Conservation (phyloP, 2,329 filamentous ascomycete genomes). For the Aureobasidium sp. region DNA sequence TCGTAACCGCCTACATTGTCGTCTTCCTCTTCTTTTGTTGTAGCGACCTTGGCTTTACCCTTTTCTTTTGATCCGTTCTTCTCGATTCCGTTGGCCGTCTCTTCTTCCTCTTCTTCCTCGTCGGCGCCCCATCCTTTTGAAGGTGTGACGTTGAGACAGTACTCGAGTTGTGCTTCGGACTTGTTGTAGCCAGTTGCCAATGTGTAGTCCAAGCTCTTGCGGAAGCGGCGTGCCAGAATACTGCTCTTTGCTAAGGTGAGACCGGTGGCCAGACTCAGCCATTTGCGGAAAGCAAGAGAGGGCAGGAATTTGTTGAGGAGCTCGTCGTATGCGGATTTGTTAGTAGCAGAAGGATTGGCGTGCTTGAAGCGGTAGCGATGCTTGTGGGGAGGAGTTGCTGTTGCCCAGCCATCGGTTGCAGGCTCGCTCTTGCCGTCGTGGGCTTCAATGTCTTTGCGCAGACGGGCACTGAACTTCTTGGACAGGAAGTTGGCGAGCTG, state of each 20-base stretch:
- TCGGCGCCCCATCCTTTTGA: conserved; percentile 76
- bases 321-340: conserved; percentile 57
- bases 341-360: conserved; percentile 21
- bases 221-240: conserved; percentile 77
- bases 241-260: conserved; percentile 67
- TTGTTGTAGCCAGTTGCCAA: conserved; percentile 76
- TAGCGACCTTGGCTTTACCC: conserved; percentile 26
- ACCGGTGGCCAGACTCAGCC: conserved; percentile 77
- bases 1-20: conserved; percentile 66
- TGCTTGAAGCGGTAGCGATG: conserved; percentile 84
- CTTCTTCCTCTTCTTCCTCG: conserved; percentile 25
- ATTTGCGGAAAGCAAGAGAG: conserved; percentile 78
- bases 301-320: conserved; percentile 77
- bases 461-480: conserved; percentile 63
- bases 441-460: conserved; percentile 60
- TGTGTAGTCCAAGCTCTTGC: conserved; percentile 82
- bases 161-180: conserved; percentile 69
- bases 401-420: conserved; percentile 30
- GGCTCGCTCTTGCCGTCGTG: conserved; percentile 14
- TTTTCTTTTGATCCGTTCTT: conserved; percentile 21
- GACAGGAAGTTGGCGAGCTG: conserved; percentile 72
- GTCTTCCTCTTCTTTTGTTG: conserved; percentile 38
- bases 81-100: conserved; percentile 9
- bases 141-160: conserved; percentile 82
- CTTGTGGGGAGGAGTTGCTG: conserved; percentile 82